Percentiles rank a stretch among this genome's conserved stretches.
These are phyloP conservation scores for Vigna reflexopilosa DNA, from an alignment of 306 rosid genomes.

Conservation along the genomic window DNA sequence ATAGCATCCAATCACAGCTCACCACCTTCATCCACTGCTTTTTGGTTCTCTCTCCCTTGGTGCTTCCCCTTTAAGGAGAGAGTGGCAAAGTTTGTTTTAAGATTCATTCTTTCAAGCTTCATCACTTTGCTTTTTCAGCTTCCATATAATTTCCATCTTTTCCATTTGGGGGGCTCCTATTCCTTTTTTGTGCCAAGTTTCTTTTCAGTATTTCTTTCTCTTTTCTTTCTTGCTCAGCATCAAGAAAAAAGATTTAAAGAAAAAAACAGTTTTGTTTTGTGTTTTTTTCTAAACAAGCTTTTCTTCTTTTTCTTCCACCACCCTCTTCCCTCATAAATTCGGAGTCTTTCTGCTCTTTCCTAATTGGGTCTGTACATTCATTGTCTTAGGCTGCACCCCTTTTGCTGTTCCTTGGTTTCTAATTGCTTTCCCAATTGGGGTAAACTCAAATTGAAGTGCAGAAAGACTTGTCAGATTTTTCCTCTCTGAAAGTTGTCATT, in stretches of 20 bases:
- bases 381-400: slow-evolving; percentile 30
- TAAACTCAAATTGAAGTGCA: slow-evolving; percentile 41
- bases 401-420: slow-evolving; percentile 22
- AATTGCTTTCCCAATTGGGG: slow-evolving; percentile 54
- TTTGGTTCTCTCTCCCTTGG: slow-evolving; percentile 25
- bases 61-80: slow-evolving; percentile 34
- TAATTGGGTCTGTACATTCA: slow-evolving; percentile 46
- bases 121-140: slow-evolving; percentile 56
- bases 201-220: slow-evolving; percentile 32
- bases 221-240: slow-evolving; percentile 52
- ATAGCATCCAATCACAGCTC: slow-evolving; percentile 68
- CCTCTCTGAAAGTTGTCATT: slow-evolving; percentile 35
- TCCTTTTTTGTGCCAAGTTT: slow-evolving; percentile 39
- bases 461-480: slow-evolving; percentile 29
- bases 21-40: slow-evolving; percentile 60
- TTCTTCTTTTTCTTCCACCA: neutral
- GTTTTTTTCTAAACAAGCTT: slow-evolving; percentile 28
- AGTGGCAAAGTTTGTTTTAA: slow-evolving; percentile 41
- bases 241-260: slow-evolving; percentile 23
- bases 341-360: slow-evolving; percentile 48
- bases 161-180: slow-evolving; percentile 44
- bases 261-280: slow-evolving; percentile 5
- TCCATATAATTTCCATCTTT: slow-evolving; percentile 39
- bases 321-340: slow-evolving; percentile 37
- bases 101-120: slow-evolving; percentile 65